Percentiles rank a stretch among this genome's conserved stretches.
Evolutionary conservation across 495 filamentous ascomycete species (phyloP).

Genomic region (Aspergillus mulundensis): DNA sequence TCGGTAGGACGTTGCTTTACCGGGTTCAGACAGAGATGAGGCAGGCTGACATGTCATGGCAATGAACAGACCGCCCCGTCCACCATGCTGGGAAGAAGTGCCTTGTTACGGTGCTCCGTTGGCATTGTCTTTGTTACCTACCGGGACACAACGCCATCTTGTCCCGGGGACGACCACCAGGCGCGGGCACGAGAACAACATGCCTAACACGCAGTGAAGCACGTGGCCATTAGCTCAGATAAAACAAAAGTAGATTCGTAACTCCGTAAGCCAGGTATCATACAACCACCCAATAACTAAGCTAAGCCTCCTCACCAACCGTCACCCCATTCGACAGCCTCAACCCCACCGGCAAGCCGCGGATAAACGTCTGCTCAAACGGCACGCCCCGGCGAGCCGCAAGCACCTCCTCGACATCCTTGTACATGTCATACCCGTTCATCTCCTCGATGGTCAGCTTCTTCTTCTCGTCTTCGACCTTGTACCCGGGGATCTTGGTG

Average conservation of each 20-base stretch:
- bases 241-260: not conserved
- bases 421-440: constrained; percentile 51
- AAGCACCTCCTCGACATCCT: constrained; percentile 40
- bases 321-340: constrained; percentile 34
- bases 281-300: not conserved
- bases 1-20: no score
- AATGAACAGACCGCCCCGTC: no score
- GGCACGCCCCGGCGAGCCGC: constrained; percentile 19
- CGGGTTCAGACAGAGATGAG: no score
- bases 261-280: not conserved
- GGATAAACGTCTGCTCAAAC: constrained; percentile 27
- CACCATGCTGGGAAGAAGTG: no score
- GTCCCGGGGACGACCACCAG: no score
- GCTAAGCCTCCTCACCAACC: constrained; percentile 18
- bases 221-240: no score
- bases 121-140: no score
- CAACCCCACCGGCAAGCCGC: constrained; percentile 36
- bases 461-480: constrained; percentile 42
- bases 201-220: no score
- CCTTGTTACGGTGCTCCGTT: no score
- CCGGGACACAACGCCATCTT: no score
- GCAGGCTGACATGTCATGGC: no score
- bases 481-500: constrained; percentile 38
- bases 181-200: no score
- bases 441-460: constrained; percentile 52